Conservation (phyloP, 805 yeast genomes). For the Saccharomycopsis sp. region DNA sequence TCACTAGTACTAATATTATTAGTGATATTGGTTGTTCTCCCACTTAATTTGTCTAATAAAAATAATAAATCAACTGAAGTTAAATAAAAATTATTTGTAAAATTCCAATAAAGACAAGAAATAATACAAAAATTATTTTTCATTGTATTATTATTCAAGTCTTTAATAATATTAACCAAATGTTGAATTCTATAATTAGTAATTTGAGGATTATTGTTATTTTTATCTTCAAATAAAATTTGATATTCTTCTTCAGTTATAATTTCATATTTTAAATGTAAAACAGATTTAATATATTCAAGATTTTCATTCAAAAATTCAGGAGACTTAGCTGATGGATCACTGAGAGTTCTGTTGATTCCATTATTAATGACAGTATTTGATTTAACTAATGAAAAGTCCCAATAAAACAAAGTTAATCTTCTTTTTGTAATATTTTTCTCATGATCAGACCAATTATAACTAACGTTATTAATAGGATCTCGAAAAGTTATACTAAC, state of each 20-base stretch:
- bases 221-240: conserved; percentile 21
- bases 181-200: conserved; percentile 1
- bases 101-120: conserved; percentile 46
- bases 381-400: conserved; percentile 14
- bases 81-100: conserved; percentile 33
- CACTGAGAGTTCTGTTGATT: background rate
- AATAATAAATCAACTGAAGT: conserved; percentile 51
- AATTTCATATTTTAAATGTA: conserved; percentile 12
- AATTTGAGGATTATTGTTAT: background rate
- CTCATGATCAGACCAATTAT: conserved; percentile 35
- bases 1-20: conserved; percentile 6
- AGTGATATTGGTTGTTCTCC: conserved; percentile 14
- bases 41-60: conserved; percentile 33
- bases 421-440: conserved; percentile 28
- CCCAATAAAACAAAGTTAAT: conserved; percentile 34
- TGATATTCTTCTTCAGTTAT: conserved; percentile 17
- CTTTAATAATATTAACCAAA: conserved; percentile 27
- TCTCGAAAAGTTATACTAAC: conserved; percentile 17
- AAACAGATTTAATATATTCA: conserved; percentile 14
- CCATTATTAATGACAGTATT: conserved; percentile 23
- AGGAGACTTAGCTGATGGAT: background rate
- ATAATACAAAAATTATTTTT: conserved; percentile 30
- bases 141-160: conserved; percentile 24
- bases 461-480: conserved; percentile 27
- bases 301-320: conserved; percentile 9